Evolutionary conservation across 2,329 filamentous ascomycete genomes (phyloP), one percentile per base, ranked within the genome.

Genomic region (Teratosphaeria viscida): DNA sequence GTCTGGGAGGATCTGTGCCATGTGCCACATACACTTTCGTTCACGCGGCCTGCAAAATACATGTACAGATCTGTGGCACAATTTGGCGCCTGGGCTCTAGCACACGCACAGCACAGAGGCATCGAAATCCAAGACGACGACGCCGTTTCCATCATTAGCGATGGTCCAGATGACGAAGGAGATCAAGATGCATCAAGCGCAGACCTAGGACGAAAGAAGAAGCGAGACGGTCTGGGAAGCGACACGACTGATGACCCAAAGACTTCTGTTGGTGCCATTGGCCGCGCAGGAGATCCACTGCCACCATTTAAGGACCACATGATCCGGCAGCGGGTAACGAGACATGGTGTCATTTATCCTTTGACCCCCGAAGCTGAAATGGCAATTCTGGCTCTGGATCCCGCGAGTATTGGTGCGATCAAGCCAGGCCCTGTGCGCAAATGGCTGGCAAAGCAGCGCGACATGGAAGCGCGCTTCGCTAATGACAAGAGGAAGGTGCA

Each of bases 1-100:
- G 87, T 97, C 1, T 97, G 92, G 92, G 92, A 97, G 60, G 89
- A 96, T 67, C 78, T 97, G 2, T 97, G 94, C 68, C 92, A 97
- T 70, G 92, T 95, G 5, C 86, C 88, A 0, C 90, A 92, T 0
- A 96, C 92, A 0, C 80, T 97, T n/a, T 95, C 90, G 67, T 97
- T 96, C 72, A 97, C 92, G 0, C 83, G 87, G n/a, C 94, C 94
- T 0, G 94, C 92, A 54, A 97, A 97, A 72, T 89, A 88, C 75
- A 96, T 97, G 91, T 97, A 90, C 72, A 84, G 92, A 55, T 89
- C 90, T 1, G 85, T 96, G 57, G 89, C 94, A 0, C 92, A 96
- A 66, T 97, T 99, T 69, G 88, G 91, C 2, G 90, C 92, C 0
- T 97, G 92, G 92, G 88, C 88, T 0, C 79, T 96, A 26, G 90